phyloP scores from a whole-genome alignment of 2,329 filamentous ascomycete genomes.

The Hortaea sp. region DNA sequence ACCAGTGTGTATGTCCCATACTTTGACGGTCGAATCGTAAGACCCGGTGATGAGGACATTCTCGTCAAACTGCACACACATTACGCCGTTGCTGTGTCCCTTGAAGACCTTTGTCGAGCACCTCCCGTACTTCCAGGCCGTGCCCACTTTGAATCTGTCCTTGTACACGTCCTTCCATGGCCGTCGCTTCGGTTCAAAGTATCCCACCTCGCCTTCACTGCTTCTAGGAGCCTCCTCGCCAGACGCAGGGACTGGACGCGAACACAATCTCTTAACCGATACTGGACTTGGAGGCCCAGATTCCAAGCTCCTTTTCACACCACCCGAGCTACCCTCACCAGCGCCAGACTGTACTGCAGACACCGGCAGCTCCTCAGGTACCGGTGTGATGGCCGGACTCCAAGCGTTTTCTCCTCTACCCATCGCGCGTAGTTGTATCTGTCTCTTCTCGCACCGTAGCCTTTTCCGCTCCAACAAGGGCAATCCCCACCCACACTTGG shows the following conservation, averaged over 20 bases:
- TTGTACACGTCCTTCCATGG: constrained; percentile 98
- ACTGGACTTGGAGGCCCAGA: constrained; percentile 13
- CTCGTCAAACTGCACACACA: constrained; percentile 72
- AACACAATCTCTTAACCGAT: constrained; percentile 18
- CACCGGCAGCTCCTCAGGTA: constrained; percentile 26
- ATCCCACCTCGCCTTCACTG: constrained; percentile 26
- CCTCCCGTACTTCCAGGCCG: constrained; percentile 93
- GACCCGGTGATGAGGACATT: constrained; percentile 87
- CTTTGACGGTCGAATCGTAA: constrained; percentile 89
- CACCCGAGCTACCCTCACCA: constrained; percentile 4
- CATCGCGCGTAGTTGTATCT: constrained; percentile 62
- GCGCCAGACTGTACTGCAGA: neutral
- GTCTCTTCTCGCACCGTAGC: constrained; percentile 74
- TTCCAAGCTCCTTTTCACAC: constrained; percentile 13
- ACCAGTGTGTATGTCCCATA: constrained; percentile 88
- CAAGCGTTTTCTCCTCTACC: constrained; percentile 47
- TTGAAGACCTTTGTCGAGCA: constrained; percentile 76
- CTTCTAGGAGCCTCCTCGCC: neutral
- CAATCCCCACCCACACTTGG: constrained; percentile 90
- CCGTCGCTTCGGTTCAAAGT: constrained; percentile 44
- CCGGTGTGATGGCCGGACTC: constrained; percentile 41
- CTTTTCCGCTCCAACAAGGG: constrained; percentile 82
- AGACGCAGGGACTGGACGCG: constrained; percentile 8
- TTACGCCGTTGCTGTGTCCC: constrained; percentile 81
- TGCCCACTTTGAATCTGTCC: constrained; percentile 88